Evolutionary conservation across 352 stramenopile genomes (phyloP).

Genomic region (Aphanomyces euteiches): DNA sequence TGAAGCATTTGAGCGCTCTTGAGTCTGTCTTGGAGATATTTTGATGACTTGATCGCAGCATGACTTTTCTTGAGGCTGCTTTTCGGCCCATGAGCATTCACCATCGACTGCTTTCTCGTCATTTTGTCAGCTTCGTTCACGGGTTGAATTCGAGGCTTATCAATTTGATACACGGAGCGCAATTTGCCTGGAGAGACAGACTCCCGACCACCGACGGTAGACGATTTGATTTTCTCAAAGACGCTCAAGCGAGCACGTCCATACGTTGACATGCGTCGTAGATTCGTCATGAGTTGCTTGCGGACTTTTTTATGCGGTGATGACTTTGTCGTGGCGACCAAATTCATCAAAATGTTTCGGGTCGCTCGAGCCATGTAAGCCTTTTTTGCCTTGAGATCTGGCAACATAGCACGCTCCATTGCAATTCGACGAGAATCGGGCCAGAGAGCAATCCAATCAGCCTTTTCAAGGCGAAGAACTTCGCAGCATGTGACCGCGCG

Average conservation of each 20-base stretch:
- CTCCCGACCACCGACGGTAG: not conserved
- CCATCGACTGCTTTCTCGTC: not conserved
- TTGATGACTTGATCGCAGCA: not conserved
- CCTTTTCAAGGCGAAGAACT: conserved; percentile 45
- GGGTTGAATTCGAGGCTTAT: no score
- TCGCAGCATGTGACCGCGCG: conserved; percentile 63
- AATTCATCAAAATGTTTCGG: conserved; percentile 17
- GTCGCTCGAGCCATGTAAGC: not conserved
- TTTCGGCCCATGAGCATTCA: not conserved
- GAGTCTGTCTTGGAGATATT: not conserved
- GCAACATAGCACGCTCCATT: conserved; percentile 7
- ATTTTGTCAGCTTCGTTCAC: no score
- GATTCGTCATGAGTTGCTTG: conserved; percentile 20
- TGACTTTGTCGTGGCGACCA: not conserved
- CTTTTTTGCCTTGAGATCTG: not conserved
- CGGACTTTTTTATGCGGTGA: conserved; percentile 16
- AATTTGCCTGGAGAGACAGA: not conserved
- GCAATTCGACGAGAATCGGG: not conserved
- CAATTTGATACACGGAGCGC: no score
- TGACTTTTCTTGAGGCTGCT: conserved; percentile 11
- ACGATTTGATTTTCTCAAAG: not conserved
- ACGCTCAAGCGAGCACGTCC: not conserved
- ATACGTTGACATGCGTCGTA: conserved; percentile 25
- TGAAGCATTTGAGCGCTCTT: conserved; percentile 11
- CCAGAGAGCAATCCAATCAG: conserved; percentile 26